Conservation (phyloP, 306 rosid genomes). For the Medicago ruthenica region DNA sequence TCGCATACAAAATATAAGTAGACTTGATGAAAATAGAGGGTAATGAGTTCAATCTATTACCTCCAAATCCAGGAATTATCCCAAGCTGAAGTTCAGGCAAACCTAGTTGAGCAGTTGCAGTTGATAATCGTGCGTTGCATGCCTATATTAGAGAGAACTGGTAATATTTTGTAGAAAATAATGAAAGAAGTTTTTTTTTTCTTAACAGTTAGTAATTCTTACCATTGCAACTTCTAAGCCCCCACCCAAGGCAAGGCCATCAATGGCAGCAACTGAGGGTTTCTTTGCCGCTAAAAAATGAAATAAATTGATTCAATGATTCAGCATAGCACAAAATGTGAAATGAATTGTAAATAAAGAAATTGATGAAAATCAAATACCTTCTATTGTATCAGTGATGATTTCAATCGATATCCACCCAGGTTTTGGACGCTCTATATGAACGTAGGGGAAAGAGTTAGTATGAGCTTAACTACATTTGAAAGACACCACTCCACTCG, state of each 20-base stretch:
- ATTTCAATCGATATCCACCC: conserved; percentile 77
- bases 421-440: conserved; percentile 57
- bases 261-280: conserved; percentile 96
- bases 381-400: conserved; percentile 77
- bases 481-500: conserved; percentile 14
- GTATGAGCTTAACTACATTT: conserved; percentile 11
- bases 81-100: conserved; percentile 99
- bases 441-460: conserved; percentile 27
- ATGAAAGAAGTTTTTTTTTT: neutral
- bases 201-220: conserved; percentile 41
- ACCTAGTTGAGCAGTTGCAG: conserved; percentile 88
- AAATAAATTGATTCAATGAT: conserved; percentile 14
- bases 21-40: conserved; percentile 20
- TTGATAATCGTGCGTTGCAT: conserved; percentile 88
- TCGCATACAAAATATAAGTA: conserved; percentile 19
- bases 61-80: conserved; percentile 97
- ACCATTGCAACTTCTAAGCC: conserved; percentile 99
- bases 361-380: conserved; percentile 45
- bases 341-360: conserved; percentile 9
- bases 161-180: conserved; percentile 18
- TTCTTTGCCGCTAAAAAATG: conserved; percentile 72
- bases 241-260: conserved; percentile 98
- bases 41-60: conserved; percentile 44
- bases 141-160: conserved; percentile 55
- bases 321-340: conserved; percentile 31